phyloP scores from a whole-genome alignment of 1,284 basidiomycete species.

The Golubevia pallescens region DNA sequence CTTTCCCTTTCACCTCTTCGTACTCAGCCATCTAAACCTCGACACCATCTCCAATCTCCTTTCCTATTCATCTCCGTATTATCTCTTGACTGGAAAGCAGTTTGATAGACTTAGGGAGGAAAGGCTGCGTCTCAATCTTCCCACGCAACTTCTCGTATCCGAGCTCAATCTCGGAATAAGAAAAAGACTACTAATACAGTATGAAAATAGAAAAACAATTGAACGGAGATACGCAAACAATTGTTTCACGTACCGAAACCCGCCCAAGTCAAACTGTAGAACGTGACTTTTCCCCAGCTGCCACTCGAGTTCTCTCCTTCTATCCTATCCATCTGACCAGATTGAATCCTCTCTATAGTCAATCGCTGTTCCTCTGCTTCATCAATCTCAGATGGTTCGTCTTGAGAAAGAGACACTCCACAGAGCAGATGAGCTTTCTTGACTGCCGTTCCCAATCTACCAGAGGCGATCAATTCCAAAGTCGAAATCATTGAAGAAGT shows the following conservation, averaged over 20 bases:
- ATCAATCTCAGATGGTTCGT: conserved; percentile 8
- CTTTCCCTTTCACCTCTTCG: too few relatives aligned
- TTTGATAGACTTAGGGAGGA: too few relatives aligned
- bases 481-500: conserved; percentile 73
- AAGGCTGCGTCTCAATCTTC: too few relatives aligned
- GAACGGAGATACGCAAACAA: too few relatives aligned
- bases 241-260: conserved; percentile 57
- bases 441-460: conserved; percentile 91
- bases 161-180: too few relatives aligned
- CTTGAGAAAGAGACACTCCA: conserved; percentile 58
- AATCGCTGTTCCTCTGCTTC: conserved; percentile 8
- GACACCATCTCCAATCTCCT: too few relatives aligned
- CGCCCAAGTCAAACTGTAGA: conserved; percentile 57
- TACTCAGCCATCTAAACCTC: too few relatives aligned
- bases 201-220: too few relatives aligned
- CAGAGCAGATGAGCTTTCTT: conserved; percentile 95
- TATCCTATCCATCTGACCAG: conserved; percentile 7
- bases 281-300: conserved; percentile 31
- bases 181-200: too few relatives aligned
- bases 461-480: conserved; percentile 92
- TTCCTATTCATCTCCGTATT: too few relatives aligned
- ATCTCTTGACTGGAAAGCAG: too few relatives aligned
- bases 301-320: neutral
- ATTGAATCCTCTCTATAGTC: neutral
- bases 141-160: too few relatives aligned